Conservation (phyloP, 768 basidiomycete genomes). For the Lactarius psammicola region DNA sequence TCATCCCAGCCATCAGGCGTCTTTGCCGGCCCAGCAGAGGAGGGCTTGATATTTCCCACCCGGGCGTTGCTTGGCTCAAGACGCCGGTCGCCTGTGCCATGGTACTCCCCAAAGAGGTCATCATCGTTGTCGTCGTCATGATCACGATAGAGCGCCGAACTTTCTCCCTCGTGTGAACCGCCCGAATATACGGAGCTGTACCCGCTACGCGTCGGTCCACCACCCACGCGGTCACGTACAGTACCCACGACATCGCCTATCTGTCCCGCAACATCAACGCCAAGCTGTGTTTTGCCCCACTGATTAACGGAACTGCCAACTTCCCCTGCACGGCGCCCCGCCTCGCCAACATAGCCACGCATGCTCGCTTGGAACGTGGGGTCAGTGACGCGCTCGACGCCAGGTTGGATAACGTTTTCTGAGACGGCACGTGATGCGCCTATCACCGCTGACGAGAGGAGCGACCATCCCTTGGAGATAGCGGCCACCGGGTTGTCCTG, state of each 20-base stretch:
- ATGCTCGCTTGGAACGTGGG: conserved; percentile 76
- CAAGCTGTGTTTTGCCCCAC: conserved; percentile 74
- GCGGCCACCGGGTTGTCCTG: conserved; percentile 86
- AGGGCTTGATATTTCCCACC: neutral
- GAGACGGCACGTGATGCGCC: conserved; percentile 77
- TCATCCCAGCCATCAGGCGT: conserved; percentile 45
- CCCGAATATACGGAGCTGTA: conserved; percentile 41
- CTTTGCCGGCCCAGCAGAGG: conserved; percentile 31
- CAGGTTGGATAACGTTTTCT: conserved; percentile 89
- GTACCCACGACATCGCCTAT: conserved; percentile 67
- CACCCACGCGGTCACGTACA: conserved; percentile 56
- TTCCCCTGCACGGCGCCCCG: conserved; percentile 58
- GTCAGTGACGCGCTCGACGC: conserved; percentile 76
- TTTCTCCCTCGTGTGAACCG: conserved; percentile 54
- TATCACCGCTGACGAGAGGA: conserved; percentile 83
- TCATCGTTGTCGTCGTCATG: conserved; percentile 50
- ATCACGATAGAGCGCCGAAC: conserved; percentile 61
- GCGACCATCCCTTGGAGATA: conserved; percentile 90
- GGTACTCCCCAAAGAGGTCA: conserved; percentile 41
- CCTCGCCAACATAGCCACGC: conserved; percentile 67
- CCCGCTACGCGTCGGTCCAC: conserved; percentile 50
- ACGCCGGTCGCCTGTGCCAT: conserved; percentile 1
- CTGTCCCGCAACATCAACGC: conserved; percentile 81
- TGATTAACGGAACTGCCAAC: conserved; percentile 68
- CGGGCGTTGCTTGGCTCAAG: neutral